Conservation (phyloP, 768 basidiomycete species). For the Phaeotremella fagi region DNA sequence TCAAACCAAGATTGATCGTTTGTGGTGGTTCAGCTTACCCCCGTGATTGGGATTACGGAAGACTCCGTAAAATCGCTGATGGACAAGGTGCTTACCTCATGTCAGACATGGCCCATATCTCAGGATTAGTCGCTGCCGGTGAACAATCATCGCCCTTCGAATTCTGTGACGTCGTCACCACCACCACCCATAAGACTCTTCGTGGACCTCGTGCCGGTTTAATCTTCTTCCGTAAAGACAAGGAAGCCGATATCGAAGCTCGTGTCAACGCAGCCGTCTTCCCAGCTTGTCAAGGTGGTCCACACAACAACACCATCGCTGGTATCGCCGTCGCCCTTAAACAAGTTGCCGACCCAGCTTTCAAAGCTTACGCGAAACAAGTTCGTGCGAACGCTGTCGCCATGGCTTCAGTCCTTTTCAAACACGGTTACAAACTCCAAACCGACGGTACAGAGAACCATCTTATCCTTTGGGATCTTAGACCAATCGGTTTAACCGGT, state of each 20-base stretch:
- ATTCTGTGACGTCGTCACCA: conserved; percentile 94
- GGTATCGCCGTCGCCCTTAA: conserved; percentile 86
- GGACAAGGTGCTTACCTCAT: conserved; percentile 87
- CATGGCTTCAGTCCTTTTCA: conserved; percentile 65
- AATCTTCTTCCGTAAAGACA: conserved; percentile 96
- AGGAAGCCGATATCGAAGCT: conserved; percentile 86
- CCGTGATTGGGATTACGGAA: conserved; percentile 91
- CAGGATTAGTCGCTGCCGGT: conserved; percentile 86
- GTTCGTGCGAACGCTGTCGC: conserved; percentile 83
- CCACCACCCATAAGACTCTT: conserved; percentile 99
- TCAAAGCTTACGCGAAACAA: conserved; percentile 87
- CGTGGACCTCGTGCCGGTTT: conserved; percentile 96
- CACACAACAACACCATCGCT: conserved; percentile 98
- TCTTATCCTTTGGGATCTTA: conserved; percentile 93
- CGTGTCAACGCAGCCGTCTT: conserved; percentile 97
- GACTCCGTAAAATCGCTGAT: conserved; percentile 73
- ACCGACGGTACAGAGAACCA: conserved; percentile 97
- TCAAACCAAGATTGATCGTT: conserved; percentile 91
- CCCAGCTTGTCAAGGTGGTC: conserved; percentile 99
- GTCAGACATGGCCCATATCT: conserved; percentile 97
- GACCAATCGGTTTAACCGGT: conserved; percentile 92
- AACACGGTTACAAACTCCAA: conserved; percentile 89
- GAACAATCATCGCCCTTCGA: conserved; percentile 89
- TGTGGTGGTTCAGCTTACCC: conserved; percentile 99
- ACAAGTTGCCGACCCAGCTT: conserved; percentile 84